A percentile compares a stretch with the other conserved stretches of the same genome.
phyloP scores from a whole-genome alignment of 306 rosid genomes.

The Vigna nakashimae region DNA sequence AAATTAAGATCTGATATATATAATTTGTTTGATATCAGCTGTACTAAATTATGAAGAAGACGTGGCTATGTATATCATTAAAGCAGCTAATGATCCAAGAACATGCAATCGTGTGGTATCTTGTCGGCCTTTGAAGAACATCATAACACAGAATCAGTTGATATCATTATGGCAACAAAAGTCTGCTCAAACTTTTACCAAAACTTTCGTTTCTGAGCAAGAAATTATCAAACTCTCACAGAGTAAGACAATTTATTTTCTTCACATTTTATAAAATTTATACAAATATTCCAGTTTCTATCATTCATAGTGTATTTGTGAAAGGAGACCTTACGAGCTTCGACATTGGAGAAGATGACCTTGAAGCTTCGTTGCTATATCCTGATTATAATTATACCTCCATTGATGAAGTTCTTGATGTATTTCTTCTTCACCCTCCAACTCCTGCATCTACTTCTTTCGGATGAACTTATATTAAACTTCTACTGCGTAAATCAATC shows the following conservation, averaged over 20 bases:
- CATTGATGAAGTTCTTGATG: slow-evolving; percentile 50
- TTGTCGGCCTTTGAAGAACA: background rate
- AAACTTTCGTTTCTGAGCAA: background rate
- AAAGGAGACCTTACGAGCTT: slow-evolving; percentile 46
- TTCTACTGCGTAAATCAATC: no score
- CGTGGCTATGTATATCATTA: background rate
- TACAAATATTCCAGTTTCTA: slow-evolving; percentile 41
- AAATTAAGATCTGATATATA: background rate
- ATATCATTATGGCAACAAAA: background rate
- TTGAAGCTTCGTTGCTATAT: slow-evolving; percentile 53
- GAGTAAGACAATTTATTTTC: background rate
- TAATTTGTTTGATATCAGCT: background rate
- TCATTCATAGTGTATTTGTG: slow-evolving; percentile 48
- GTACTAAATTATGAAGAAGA: background rate
- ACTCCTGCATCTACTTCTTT: background rate
- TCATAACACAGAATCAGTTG: background rate
- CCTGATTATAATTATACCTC: slow-evolving; percentile 42
- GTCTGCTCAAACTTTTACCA: background rate
- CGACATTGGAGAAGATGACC: slow-evolving; percentile 45
- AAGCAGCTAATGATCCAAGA: background rate
- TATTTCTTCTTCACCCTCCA: slow-evolving; percentile 49
- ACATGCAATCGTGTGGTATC: background rate
- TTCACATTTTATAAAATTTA: no score
- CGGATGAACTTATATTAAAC: background rate
- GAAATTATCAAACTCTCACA: background rate